Conservation (phyloP, 768 basidiomycete species). For the Boletales sp. region DNA sequence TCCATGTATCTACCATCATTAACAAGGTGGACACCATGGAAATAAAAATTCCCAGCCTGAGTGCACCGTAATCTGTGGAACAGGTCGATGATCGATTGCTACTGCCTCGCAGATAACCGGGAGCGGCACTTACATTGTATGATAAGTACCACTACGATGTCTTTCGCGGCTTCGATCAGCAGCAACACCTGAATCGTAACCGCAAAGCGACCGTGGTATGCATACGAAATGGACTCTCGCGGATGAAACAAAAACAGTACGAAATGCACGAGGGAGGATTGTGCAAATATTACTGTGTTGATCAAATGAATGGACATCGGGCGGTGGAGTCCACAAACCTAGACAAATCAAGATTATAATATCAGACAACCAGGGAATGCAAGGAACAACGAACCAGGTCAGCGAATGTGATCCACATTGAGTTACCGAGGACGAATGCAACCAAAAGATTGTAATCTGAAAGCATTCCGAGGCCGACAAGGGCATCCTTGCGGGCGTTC, state of each 20-base stretch:
- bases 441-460: slow-evolving; percentile 11
- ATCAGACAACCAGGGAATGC: not conserved
- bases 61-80: slow-evolving; percentile 29
- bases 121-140: slow-evolving; percentile 21
- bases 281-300: slow-evolving; percentile 23
- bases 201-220: slow-evolving; percentile 4
- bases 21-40: slow-evolving; percentile 7
- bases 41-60: slow-evolving; percentile 20
- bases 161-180: slow-evolving; percentile 17
- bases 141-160: slow-evolving; percentile 15
- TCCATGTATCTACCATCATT: slow-evolving; percentile 9
- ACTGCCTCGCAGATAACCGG: too few species aligned
- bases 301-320: slow-evolving; percentile 17
- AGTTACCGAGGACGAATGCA: slow-evolving; percentile 18
- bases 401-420: slow-evolving; percentile 17
- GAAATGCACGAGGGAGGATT: slow-evolving; percentile 15
- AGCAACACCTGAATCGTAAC: slow-evolving; percentile 7
- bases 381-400: slow-evolving; percentile 22
- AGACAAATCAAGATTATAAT: not conserved
- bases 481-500: slow-evolving; percentile 12
- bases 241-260: slow-evolving; percentile 11
- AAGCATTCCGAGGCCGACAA: slow-evolving; percentile 10
- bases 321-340: slow-evolving; percentile 24
- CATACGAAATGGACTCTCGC: slow-evolving; percentile 2
- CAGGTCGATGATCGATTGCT: not conserved